These are phyloP conservation scores for Pugionium dolabratum DNA, from an alignment of 345 rosid genomes.

Conservation along the genomic window DNA sequence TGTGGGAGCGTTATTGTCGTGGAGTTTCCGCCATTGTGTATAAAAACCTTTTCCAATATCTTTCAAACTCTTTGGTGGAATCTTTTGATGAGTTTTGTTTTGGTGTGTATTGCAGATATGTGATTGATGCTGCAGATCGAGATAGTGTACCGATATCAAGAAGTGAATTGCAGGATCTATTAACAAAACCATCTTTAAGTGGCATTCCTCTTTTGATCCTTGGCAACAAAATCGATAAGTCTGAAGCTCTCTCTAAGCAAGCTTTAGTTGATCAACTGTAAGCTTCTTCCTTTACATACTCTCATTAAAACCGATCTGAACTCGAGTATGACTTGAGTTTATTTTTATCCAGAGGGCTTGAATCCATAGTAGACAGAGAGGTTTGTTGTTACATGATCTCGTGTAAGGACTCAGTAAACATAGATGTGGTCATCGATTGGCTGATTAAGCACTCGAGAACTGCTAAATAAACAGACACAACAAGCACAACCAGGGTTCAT, in stretches of 20 bases:
- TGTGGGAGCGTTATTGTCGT: conserved; percentile 99
- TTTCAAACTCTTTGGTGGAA: not conserved
- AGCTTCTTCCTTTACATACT: conserved; percentile 37
- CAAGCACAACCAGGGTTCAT: not conserved
- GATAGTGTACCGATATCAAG: conserved; percentile 84
- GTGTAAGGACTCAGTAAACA: conserved; percentile 90
- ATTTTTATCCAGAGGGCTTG: conserved; percentile 68
- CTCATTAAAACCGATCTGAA: not conserved
- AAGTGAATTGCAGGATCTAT: conserved; percentile 80
- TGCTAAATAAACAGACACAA: conserved; percentile 40
- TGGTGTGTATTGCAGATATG: conserved; percentile 56
- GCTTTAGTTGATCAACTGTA: conserved; percentile 95
- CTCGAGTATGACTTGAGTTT: not conserved
- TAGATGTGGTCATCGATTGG: conserved; percentile 90
- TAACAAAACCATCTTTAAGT: conserved; percentile 73
- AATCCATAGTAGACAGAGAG: conserved; percentile 74
- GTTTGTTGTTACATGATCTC: conserved; percentile 98
- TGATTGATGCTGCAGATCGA: conserved; percentile 94
- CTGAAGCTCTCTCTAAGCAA: conserved; percentile 96
- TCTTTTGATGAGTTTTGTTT: conserved; percentile 5
- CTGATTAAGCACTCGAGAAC: conserved; percentile 92
- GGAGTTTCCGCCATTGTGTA: conserved; percentile 96
- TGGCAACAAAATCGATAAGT: conserved; percentile 93
- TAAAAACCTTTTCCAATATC: not conserved
- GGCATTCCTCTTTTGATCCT: conserved; percentile 90